Evolutionary conservation across 495 filamentous ascomycete genomes (phyloP).

Genomic region (Parachaetomium inaequale): DNA sequence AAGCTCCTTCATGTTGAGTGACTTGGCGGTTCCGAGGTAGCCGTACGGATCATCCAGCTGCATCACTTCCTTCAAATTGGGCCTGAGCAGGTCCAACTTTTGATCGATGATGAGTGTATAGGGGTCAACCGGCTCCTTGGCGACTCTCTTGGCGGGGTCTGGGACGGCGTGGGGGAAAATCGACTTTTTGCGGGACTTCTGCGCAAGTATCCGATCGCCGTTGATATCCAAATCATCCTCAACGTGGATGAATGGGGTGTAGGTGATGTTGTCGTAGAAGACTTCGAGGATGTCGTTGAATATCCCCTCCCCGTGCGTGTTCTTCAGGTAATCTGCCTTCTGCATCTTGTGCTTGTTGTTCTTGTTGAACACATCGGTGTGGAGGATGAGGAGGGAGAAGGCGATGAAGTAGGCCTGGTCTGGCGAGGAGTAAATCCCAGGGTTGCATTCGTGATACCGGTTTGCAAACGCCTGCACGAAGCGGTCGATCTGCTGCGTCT

Average conservation of each 20-base stretch:
- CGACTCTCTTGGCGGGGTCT: constrained; percentile 62
- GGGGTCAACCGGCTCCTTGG: constrained; percentile 86
- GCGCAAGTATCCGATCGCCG: constrained; percentile 66
- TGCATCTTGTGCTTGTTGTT: constrained; percentile 99
- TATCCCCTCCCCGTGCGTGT: constrained; percentile 83
- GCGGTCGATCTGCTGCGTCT: constrained; percentile 96
- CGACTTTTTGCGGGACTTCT: constrained; percentile 63
- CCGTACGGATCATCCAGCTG: constrained; percentile 86
- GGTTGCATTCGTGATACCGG: constrained; percentile 97
- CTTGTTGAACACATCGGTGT: constrained; percentile 98
- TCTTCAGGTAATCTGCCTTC: constrained; percentile 91
- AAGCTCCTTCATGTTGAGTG: constrained; percentile 70
- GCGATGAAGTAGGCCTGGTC: constrained; percentile 97
- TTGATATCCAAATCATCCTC: constrained; percentile 87
- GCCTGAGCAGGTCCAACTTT: constrained; percentile 75
- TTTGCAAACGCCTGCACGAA: constrained; percentile 93
- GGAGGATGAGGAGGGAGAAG: constrained; percentile 92
- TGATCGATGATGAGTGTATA: constrained; percentile 91
- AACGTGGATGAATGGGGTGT: constrained; percentile 95
- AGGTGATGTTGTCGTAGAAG: constrained; percentile 97
- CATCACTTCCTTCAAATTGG: constrained; percentile 86
- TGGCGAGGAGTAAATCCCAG: constrained; percentile 85
- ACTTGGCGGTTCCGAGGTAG: constrained; percentile 71
- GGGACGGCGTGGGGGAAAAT: constrained; percentile 62
- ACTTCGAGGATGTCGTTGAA: constrained; percentile 89